Percentiles rank a stretch among this genome's conserved stretches.
These are phyloP conservation scores for Tylopilus plumbeoviolaceoides DNA, from an alignment of 768 basidiomycete species.

Conservation along the genomic window DNA sequence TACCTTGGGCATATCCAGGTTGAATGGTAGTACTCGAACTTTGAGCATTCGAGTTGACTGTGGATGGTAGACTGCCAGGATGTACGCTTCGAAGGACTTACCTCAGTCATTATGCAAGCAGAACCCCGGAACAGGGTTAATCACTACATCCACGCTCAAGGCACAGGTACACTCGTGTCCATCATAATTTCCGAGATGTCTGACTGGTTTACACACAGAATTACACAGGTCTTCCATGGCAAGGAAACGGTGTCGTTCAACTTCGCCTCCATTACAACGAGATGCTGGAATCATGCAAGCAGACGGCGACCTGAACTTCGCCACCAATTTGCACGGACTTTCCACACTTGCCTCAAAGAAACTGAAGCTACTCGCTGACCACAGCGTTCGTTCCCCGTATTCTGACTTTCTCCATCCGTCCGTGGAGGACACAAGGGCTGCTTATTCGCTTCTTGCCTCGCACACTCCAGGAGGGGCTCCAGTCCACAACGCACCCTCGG, in stretches of 20 bases:
- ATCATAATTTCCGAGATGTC: background rate
- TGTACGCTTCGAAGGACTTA: no score
- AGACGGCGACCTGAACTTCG: background rate
- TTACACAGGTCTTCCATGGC: background rate
- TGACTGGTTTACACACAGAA: background rate
- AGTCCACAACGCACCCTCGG: slow-evolving; percentile 23
- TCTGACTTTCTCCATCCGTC: slow-evolving; percentile 44
- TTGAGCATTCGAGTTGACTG: no score
- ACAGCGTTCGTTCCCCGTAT: slow-evolving; percentile 43
- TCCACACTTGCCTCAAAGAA: slow-evolving; percentile 39
- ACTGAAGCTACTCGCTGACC: slow-evolving; percentile 44
- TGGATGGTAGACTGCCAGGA: no score
- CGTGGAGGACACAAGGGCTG: slow-evolving; percentile 35
- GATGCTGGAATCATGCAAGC: background rate
- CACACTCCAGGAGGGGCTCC: slow-evolving; percentile 34
- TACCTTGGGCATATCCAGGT: background rate
- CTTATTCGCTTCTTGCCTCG: slow-evolving; percentile 39
- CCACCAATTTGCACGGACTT: background rate
- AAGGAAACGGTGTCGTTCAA: slow-evolving; percentile 16
- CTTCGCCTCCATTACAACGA: background rate
- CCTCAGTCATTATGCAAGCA: background rate
- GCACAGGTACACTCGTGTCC: background rate
- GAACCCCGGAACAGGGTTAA: background rate
- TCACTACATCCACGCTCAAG: background rate
- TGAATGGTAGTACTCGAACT: background rate